phyloP scores from a whole-genome alignment of 2,329 filamentous ascomycete genomes.

The Trichoderma pleuroti region DNA sequence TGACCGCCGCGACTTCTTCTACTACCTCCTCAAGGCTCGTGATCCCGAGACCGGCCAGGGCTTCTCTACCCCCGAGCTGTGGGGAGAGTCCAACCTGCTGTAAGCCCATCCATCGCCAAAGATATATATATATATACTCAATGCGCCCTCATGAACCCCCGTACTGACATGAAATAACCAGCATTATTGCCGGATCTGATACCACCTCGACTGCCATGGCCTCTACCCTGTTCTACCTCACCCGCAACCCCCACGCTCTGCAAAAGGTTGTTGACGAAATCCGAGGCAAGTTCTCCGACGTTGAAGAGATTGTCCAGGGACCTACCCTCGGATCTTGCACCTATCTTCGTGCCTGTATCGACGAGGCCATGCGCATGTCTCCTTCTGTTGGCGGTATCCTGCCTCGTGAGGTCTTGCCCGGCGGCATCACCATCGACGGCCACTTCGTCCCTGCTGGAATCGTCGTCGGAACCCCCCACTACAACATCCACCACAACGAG shows the following conservation, averaged over 20 bases:
- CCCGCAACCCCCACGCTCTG: conserved; percentile 48
- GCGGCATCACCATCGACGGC: conserved; percentile 54
- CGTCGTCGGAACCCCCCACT: conserved; percentile 63
- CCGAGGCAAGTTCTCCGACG: conserved; percentile 46
- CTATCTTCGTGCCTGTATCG: conserved; percentile 63
- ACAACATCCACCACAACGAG: conserved; percentile 65
- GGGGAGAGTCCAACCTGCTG: conserved; percentile 68
- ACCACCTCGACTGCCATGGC: conserved; percentile 68
- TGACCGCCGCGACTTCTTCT: conserved; percentile 71
- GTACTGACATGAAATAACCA: conserved; percentile 24
- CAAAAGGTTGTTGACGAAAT: conserved; percentile 49
- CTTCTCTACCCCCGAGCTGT: conserved; percentile 63
- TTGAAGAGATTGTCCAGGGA: conserved; percentile 55
- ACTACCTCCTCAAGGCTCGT: conserved; percentile 67
- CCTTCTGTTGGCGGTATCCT: conserved; percentile 59
- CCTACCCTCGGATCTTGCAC: conserved; percentile 46
- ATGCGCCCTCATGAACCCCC: background rate
- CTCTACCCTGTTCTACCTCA: conserved; percentile 60
- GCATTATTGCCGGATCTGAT: conserved; percentile 68
- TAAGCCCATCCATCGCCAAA: conserved; percentile 34
- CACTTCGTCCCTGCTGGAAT: conserved; percentile 54
- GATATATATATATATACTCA: background rate
- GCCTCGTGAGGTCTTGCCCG: conserved; percentile 56
- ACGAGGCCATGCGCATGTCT: conserved; percentile 62
- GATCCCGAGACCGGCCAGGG: conserved; percentile 68